Evolutionary conservation across 2,329 filamentous ascomycete genomes (phyloP).

Genomic region (Colletotrichum sp.): DNA sequence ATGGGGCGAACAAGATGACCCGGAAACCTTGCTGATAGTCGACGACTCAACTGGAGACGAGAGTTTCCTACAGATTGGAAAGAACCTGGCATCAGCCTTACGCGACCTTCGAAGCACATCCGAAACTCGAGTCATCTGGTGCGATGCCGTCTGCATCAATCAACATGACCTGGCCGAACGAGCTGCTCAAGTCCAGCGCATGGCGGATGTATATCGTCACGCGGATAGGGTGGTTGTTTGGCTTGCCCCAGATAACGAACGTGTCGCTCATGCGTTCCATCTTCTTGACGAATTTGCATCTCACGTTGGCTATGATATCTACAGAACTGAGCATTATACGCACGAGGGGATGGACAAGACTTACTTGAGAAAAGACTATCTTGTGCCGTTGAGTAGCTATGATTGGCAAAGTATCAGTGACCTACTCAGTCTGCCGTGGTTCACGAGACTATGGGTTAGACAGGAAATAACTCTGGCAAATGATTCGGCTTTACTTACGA

Average conservation of each 20-base stretch:
- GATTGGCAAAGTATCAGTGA: too few species aligned
- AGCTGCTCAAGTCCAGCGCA: background rate
- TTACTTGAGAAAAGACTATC: fast-evolving
- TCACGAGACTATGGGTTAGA: too few species aligned
- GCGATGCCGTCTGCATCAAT: background rate
- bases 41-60: too few species aligned
- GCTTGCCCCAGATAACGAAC: background rate
- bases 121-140: background rate
- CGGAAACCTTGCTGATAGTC: fast-evolving
- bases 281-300: fast-evolving
- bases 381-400: fast-evolving
- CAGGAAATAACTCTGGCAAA: too few species aligned
- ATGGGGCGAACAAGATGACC: too few species aligned
- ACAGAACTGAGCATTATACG: too few species aligned
- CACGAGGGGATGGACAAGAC: too few species aligned
- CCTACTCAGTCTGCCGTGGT: too few species aligned
- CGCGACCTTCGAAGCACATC: background rate
- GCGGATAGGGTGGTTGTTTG: background rate
- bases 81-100: fast-evolving
- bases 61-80: fast-evolving
- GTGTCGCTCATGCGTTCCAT: fast-evolving
- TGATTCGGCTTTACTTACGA: fast-evolving
- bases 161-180: background rate
- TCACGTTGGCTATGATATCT: too few species aligned
- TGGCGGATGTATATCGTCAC: background rate